Base-by-base conservation (phyloP, 495 filamentous ascomycete species). In the Amorphotheca resinae region DNA sequence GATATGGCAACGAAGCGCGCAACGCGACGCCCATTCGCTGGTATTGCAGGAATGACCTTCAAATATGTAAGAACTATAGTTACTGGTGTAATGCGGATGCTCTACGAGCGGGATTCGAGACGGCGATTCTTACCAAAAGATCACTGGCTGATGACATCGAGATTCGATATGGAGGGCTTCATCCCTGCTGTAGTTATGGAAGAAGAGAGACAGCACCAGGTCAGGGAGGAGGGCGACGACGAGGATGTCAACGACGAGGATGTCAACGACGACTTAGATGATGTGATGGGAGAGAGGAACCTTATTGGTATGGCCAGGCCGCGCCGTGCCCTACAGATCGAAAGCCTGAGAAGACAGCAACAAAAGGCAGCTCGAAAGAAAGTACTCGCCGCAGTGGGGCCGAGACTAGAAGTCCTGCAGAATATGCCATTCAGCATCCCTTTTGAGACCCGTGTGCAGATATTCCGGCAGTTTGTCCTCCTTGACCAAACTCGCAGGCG, bases 381-480 rank as follows among this genome's bases (percentile, higher is more conserved):
- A 45, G 69, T 82, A 33, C 63, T 91, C 11, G 81, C 86, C 17
- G 67, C 77, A 17, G 77, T 93, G 25, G 82, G 81, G 1, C 88
- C 93, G 1, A 74, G 86, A 46, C 67, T 94, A 7, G 87, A 96
- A 61, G 84, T 99, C 11, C 63, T 99, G 22, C 79, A 86, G 35
- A 88, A 96, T 54, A 89, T 99, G 82, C 93, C 91, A 0, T 99
- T 96, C 54, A 83, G 89, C 51, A 93, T 96, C 41, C 91, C 91
- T 0, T 99, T 99, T 46, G 68, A 79, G 6, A 93, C 85, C 2
- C 72, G 91, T 28, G 91, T 99, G 7, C 79, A 93, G 53, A 89
- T 96, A 21, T 99, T 96, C 58, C 75, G 91, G 18, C 72, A 95
- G 57, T 99, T 96, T 55, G 86, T 96, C 23, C 59, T 68, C 23